These are phyloP conservation scores for Colletotrichum lindemuthianum DNA, from an alignment of 2,329 filamentous ascomycete species.

Conservation along the genomic window DNA sequence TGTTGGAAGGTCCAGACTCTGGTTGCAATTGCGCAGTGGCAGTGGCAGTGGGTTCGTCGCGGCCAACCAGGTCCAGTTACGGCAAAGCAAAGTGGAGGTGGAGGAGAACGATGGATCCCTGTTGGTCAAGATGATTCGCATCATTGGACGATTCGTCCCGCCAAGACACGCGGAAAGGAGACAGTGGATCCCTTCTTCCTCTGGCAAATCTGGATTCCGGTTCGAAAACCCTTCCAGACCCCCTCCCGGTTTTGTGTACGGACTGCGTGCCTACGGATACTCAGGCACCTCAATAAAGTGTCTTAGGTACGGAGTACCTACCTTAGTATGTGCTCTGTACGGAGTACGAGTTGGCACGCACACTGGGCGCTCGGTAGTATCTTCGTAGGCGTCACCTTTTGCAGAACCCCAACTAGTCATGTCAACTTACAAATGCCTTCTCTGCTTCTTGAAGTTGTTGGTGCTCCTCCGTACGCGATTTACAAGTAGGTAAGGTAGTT, in stretches of 20 bases:
- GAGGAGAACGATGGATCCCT: slow-evolving; percentile 5
- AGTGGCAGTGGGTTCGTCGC: slow-evolving; percentile 4
- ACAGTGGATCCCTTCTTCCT: slow-evolving; percentile 19
- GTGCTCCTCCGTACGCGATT: neutral
- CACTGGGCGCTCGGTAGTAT: too few species aligned
- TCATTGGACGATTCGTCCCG: slow-evolving; percentile 27
- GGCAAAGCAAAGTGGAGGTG: slow-evolving; percentile 4
- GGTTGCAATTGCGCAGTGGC: slow-evolving; percentile 1
- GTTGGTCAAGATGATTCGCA: slow-evolving; percentile 1
- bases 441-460: neutral
- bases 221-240: neutral
- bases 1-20: slow-evolving; percentile 7
- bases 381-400: too few species aligned
- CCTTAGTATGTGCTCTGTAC: too few species aligned
- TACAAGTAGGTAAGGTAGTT: neutral
- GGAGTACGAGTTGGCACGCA: too few species aligned
- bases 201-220: neutral
- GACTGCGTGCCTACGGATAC: too few species aligned
- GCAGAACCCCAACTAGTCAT: too few species aligned
- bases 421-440: too few species aligned
- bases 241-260: too few species aligned
- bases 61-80: slow-evolving; percentile 20
- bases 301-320: too few species aligned
- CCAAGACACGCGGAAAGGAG: slow-evolving; percentile 34
- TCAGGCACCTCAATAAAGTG: too few species aligned